phyloP scores from a whole-genome alignment of 2,329 filamentous ascomycete genomes.

The Aureobasidium sp. region DNA sequence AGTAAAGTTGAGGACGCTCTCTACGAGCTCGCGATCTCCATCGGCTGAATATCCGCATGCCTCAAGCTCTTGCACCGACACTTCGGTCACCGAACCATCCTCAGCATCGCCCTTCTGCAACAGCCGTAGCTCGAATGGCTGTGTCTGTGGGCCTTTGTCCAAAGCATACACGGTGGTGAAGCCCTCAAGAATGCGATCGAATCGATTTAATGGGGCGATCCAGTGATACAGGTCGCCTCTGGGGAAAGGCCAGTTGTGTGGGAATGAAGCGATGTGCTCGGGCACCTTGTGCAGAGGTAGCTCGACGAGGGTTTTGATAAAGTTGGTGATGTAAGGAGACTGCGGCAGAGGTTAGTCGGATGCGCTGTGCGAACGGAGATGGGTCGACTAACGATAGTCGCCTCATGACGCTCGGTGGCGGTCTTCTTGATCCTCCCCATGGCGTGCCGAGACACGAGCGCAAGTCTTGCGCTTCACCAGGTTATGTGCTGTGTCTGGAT shows the following conservation, averaged over 20 bases:
- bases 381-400: slow-evolving; percentile 36
- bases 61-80: slow-evolving; percentile 29
- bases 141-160: slow-evolving; percentile 67
- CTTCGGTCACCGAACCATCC: slow-evolving; percentile 1
- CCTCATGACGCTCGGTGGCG: slow-evolving; percentile 45
- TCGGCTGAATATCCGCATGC: slow-evolving; percentile 54
- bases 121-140: slow-evolving; percentile 61
- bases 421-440: slow-evolving; percentile 50
- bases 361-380: neutral
- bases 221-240: slow-evolving; percentile 96
- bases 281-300: slow-evolving; percentile 69
- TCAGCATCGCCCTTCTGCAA: slow-evolving; percentile 52
- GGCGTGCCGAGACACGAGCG: slow-evolving; percentile 17
- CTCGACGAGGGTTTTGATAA: slow-evolving; percentile 61
- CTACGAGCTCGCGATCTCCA: slow-evolving; percentile 71
- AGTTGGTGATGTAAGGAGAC: slow-evolving; percentile 81
- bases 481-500: neutral
- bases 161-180: slow-evolving; percentile 76
- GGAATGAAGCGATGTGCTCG: slow-evolving; percentile 67
- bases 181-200: slow-evolving; percentile 77
- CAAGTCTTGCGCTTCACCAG: slow-evolving; percentile 6
- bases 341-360: slow-evolving; percentile 33
- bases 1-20: slow-evolving; percentile 76
- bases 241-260: slow-evolving; percentile 87
- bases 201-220: slow-evolving; percentile 89